phyloP scores from a whole-genome alignment of 306 rosid genomes.

The Vigna hirtella region DNA sequence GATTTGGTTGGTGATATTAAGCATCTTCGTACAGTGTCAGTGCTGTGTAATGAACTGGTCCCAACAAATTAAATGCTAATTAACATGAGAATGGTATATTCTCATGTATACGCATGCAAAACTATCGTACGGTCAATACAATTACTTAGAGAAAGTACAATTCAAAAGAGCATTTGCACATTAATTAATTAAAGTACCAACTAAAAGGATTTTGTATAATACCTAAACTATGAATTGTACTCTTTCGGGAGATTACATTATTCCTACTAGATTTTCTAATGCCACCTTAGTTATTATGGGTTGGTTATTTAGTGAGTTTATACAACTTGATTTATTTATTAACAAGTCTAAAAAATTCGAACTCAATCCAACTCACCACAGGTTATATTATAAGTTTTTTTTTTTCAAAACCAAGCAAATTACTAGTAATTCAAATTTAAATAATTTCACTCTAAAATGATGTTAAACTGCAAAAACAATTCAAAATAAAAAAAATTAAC shows the following conservation, averaged over 20 bases:
- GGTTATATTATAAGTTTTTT: too few species aligned
- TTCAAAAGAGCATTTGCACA: neutral
- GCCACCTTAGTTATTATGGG: too few species aligned
- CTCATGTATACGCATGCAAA: conserved; percentile 48
- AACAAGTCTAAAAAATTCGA: too few species aligned
- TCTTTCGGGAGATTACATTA: neutral
- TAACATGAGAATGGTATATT: conserved; percentile 35
- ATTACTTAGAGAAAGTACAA: conserved; percentile 38
- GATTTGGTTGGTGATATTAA: conserved; percentile 61
- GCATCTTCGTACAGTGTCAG: conserved; percentile 63
- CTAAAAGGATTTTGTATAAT: neutral
- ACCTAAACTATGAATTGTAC: neutral
- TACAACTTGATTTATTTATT: too few species aligned
- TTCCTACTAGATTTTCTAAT: neutral
- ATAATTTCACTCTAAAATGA: too few species aligned
- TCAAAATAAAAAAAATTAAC: too few species aligned
- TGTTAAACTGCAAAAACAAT: too few species aligned
- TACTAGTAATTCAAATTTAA: too few species aligned
- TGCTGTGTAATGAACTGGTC: conserved; percentile 52
- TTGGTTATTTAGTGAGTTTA: too few species aligned
- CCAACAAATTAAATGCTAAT: conserved; percentile 44
- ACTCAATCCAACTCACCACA: rapidly evolving
- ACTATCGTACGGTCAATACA: conserved; percentile 44
- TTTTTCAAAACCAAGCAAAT: too few species aligned
- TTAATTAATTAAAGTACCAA: neutral